Evolutionary conservation across 2,329 filamentous ascomycete species (phyloP).

Genomic region (Colletotrichum viniferum): DNA sequence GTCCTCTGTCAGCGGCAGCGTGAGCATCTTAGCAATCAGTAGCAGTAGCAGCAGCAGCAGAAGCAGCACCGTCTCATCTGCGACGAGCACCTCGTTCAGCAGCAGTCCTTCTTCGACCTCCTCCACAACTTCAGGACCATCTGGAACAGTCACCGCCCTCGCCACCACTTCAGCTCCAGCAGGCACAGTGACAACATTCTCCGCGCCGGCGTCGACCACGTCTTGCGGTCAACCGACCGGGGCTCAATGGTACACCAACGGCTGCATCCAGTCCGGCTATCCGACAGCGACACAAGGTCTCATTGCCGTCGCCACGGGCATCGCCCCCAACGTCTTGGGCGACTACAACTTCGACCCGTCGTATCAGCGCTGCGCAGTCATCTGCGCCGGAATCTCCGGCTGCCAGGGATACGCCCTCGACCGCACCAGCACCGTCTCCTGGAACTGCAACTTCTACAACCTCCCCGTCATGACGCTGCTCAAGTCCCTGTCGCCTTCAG

Average conservation of each 20-base stretch:
- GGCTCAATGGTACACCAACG: slow-evolving; percentile 2
- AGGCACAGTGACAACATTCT: background rate
- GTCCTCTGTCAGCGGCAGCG: background rate
- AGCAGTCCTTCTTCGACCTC: background rate
- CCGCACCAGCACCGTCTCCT: background rate
- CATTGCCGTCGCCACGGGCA: slow-evolving; percentile 1
- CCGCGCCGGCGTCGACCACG: background rate
- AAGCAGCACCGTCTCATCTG: background rate
- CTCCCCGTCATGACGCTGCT: background rate
- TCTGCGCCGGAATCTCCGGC: background rate
- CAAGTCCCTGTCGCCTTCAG: background rate
- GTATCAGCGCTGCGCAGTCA: slow-evolving; percentile 1
- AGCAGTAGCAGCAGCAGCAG: background rate
- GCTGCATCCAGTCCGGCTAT: background rate
- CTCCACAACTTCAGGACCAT: background rate
- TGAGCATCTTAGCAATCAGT: background rate
- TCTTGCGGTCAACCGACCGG: background rate
- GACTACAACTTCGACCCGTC: slow-evolving; percentile 5
- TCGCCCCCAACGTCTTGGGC: background rate
- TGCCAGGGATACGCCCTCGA: slow-evolving; percentile 10
- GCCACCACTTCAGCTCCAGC: background rate
- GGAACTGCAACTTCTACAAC: slow-evolving; percentile 2
- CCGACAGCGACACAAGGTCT: background rate
- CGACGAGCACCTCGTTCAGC: background rate
- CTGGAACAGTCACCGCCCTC: background rate